These are phyloP conservation scores for Metschnikowia vanudenii DNA, from an alignment of 805 yeast species.

Conservation along the genomic window DNA sequence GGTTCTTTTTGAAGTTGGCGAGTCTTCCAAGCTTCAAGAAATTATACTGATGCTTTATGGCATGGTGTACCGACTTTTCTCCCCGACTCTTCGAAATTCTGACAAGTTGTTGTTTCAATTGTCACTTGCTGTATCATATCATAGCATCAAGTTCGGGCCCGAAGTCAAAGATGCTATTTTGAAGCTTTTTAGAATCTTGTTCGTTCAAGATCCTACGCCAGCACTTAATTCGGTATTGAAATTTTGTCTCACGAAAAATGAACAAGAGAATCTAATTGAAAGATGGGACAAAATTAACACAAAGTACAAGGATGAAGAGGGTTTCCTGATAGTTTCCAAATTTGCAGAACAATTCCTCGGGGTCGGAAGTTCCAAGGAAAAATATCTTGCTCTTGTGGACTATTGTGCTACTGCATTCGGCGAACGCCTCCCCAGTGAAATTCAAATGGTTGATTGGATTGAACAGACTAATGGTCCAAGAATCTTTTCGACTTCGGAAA, in stretches of 20 bases:
- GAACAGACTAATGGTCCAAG: constrained; percentile 32
- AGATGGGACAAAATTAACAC: not conserved
- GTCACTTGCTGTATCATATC: constrained; percentile 30
- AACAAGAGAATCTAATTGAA: not conserved
- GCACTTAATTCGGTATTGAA: not conserved
- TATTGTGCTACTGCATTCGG: constrained; percentile 1
- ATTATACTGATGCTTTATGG: constrained; percentile 42
- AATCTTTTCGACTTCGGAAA: constrained; percentile 56
- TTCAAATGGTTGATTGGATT: constrained; percentile 8
- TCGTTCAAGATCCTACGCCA: not conserved
- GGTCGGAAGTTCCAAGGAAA: not conserved
- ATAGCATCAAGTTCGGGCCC: constrained; percentile 25
- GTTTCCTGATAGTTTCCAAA: not conserved
- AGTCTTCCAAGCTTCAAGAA: constrained; percentile 15
- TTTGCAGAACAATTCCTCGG: constrained; percentile 5
- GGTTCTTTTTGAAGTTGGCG: constrained; percentile 18
- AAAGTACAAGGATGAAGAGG: not conserved
- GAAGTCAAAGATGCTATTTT: constrained; percentile 20
- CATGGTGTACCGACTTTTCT: constrained; percentile 45
- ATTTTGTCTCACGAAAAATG: not conserved
- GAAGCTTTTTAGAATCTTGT: not conserved
- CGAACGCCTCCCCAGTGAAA: not conserved
- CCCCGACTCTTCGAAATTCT: constrained; percentile 44
- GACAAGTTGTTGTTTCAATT: constrained; percentile 49
- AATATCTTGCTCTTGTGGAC: not conserved